Evolutionary conservation across 1,139 yeast species (phyloP).

Genomic region (Eremothecium sinecaudum): DNA sequence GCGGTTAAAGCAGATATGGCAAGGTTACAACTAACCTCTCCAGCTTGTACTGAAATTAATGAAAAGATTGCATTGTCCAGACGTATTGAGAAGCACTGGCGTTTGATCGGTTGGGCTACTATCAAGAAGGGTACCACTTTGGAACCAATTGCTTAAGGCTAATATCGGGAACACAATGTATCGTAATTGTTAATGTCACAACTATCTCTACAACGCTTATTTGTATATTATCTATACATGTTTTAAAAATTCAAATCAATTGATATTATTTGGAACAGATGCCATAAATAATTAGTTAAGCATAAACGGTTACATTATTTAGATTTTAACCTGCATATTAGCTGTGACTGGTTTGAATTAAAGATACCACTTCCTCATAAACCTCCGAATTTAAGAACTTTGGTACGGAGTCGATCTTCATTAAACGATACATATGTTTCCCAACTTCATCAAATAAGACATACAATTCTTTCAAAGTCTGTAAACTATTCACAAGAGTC

Average conservation of each 20-base stretch:
- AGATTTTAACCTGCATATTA: background rate
- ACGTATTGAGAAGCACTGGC: conserved; percentile 99
- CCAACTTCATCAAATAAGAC: conserved; percentile 39
- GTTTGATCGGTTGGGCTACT: conserved; percentile 99
- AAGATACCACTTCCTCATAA: conserved; percentile 26
- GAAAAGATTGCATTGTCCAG: conserved; percentile 98
- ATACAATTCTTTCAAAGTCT: conserved; percentile 32
- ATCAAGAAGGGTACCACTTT: conserved; percentile 89
- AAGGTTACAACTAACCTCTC: conserved; percentile 88
- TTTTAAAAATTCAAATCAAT: conserved; percentile 4
- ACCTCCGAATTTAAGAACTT: conserved; percentile 47
- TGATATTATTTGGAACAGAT: background rate
- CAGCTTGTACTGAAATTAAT: conserved; percentile 96
- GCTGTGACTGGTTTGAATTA: conserved; percentile 1
- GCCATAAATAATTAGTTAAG: conserved; percentile 4
- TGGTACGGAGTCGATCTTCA: conserved; percentile 68
- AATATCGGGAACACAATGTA: background rate
- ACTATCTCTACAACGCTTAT: conserved; percentile 1
- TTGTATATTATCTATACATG: conserved; percentile 6
- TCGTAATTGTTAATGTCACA: conserved; percentile 3
- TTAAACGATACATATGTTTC: conserved; percentile 44
- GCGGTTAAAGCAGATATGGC: conserved; percentile 99
- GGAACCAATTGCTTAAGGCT: conserved; percentile 47
- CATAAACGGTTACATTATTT: background rate
- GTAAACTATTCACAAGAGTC: conserved; percentile 23